Percentiles rank a stretch among this genome's conserved stretches.
phyloP scores from a whole-genome alignment of 1,284 basidiomycete genomes.

The Melampsora larici-populina region DNA sequence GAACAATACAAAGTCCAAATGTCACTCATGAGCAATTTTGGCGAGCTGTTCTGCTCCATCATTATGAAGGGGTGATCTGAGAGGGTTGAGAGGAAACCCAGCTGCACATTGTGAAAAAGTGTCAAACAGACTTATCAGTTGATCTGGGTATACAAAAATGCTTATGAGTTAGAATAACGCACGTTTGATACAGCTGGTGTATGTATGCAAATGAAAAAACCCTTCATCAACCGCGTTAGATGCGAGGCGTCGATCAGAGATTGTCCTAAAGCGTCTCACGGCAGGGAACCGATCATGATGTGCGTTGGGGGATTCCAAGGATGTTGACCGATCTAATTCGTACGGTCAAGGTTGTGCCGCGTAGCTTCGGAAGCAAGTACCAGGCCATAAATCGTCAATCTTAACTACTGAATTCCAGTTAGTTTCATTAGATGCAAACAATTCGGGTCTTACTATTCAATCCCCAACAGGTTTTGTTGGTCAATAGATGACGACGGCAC shows the following conservation, averaged over 20 bases:
- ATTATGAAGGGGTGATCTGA: conserved; percentile 24
- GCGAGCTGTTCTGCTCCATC: conserved; percentile 32
- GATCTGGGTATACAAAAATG: not conserved
- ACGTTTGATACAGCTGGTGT: conserved; percentile 43
- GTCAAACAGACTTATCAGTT: not conserved
- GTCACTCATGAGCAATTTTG: not conserved
- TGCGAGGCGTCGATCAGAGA: conserved; percentile 44
- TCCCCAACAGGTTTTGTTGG: conserved; percentile 30
- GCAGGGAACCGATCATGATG: conserved; percentile 41
- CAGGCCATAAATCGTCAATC: conserved; percentile 24
- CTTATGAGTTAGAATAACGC: not conserved
- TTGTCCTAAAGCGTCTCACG: conserved; percentile 44
- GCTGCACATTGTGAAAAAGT: not conserved
- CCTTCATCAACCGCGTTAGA: not conserved
- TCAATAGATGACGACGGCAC: conserved; percentile 28
- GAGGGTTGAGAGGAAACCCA: conserved; percentile 42
- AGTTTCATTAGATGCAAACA: conserved; percentile 18
- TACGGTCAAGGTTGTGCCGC: not conserved
- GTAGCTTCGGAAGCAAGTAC: not conserved
- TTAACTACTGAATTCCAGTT: conserved; percentile 39
- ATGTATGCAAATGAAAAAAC: conserved; percentile 33
- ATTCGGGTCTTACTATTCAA: conserved; percentile 11
- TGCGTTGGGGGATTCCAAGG: not conserved
- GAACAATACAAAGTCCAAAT: conserved; percentile 43
- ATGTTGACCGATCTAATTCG: conserved; percentile 23